Evolutionary conservation across 2,329 filamentous ascomycete species (phyloP).

Genomic region (Beauveria scarabaeidicola): DNA sequence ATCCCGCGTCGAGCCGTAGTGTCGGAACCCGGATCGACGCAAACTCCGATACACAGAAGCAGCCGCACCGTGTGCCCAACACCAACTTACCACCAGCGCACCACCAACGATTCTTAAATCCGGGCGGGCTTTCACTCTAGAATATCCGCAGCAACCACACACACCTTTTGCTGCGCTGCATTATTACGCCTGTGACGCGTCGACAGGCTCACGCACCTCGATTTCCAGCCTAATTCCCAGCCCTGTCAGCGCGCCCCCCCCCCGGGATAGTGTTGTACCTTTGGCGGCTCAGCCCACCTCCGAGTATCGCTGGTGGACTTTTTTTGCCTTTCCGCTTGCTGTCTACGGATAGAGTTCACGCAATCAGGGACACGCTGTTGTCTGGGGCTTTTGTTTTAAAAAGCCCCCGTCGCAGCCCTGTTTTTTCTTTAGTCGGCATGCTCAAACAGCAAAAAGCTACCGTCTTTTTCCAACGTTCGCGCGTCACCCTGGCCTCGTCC

Average conservation of each 20-base stretch:
- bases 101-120: slow-evolving; percentile 12
- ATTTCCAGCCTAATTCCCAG: background rate
- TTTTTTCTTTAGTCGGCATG: slow-evolving; percentile 28
- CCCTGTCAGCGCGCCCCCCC: background rate
- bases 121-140: slow-evolving; percentile 8
- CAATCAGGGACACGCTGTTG: slow-evolving; percentile 11
- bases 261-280: background rate
- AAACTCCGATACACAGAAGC: slow-evolving; percentile 13
- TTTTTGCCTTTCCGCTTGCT: background rate
- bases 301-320: background rate
- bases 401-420: slow-evolving; percentile 17
- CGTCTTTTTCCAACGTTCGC: slow-evolving; percentile 33
- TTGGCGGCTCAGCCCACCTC: background rate
- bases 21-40: slow-evolving; percentile 13
- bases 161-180: background rate
- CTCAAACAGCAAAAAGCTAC: slow-evolving; percentile 34
- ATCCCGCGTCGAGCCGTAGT: slow-evolving; percentile 7
- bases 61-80: background rate
- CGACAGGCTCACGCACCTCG: background rate
- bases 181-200: background rate
- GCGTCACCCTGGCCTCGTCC: slow-evolving; percentile 27
- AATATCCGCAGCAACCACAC: slow-evolving; percentile 1
- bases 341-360: background rate
- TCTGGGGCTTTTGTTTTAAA: slow-evolving; percentile 16
- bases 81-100: background rate